Evolutionary conservation across 805 yeast genomes (phyloP).

Genomic region (Phaffomyces antillensis): DNA sequence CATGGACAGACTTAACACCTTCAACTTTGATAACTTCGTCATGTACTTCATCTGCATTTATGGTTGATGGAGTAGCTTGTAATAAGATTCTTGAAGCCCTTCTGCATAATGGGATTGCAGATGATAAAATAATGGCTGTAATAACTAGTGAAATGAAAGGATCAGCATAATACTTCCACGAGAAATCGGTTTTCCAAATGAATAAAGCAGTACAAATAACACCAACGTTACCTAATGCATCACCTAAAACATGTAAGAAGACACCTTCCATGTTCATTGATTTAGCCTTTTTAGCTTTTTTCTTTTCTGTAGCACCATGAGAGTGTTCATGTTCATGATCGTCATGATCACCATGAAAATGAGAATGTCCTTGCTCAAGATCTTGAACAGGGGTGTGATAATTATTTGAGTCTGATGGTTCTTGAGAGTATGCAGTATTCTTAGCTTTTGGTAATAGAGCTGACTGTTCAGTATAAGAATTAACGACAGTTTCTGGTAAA

Average conservation of each 20-base stretch:
- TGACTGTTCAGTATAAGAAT: constrained; percentile 22
- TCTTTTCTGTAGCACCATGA: constrained; percentile 8
- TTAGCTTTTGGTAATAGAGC: constrained; percentile 8
- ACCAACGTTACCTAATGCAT: constrained; percentile 92
- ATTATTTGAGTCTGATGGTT: constrained; percentile 13
- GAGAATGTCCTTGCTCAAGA: constrained; percentile 10
- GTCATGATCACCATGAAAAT: background rate
- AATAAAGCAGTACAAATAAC: constrained; percentile 85
- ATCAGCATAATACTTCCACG: constrained; percentile 83
- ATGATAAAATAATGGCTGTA: constrained; percentile 80
- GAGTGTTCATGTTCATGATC: constrained; percentile 1
- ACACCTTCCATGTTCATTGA: constrained; percentile 98
- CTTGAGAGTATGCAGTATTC: constrained; percentile 11
- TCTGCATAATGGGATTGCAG: constrained; percentile 85
- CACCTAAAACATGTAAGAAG: constrained; percentile 90
- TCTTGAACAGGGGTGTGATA: constrained; percentile 9
- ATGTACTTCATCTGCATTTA: constrained; percentile 69
- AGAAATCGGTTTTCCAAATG: constrained; percentile 87
- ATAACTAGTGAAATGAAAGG: constrained; percentile 82
- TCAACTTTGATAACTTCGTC: constrained; percentile 58
- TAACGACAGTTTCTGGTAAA: constrained; percentile 42
- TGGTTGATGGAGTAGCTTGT: constrained; percentile 87
- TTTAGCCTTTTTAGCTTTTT: constrained; percentile 14
- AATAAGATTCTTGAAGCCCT: constrained; percentile 80
- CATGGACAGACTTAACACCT: constrained; percentile 83